phyloP scores from a whole-genome alignment of 129 eudicot genomes.

The carrot (Daucus carota) region DNA sequence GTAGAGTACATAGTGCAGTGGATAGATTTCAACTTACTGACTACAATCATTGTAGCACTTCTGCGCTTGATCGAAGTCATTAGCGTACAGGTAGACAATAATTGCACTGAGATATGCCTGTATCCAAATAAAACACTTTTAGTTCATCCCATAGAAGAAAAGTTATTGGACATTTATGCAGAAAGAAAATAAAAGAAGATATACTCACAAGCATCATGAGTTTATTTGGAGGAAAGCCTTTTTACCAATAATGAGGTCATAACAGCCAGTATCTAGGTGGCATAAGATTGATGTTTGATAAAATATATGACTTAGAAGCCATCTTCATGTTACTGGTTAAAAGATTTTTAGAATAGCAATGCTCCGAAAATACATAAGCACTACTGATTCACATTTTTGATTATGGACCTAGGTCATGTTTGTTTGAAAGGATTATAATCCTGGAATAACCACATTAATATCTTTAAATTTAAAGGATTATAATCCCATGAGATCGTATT shows the following conservation, averaged over 20 bases:
- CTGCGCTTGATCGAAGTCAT: constrained; percentile 80
- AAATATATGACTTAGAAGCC: neutral
- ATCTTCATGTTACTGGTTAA: neutral
- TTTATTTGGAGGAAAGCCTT: neutral
- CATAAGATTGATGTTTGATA: neutral
- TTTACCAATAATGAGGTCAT: neutral
- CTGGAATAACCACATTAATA: too few species aligned
- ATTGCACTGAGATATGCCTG: constrained; percentile 98
- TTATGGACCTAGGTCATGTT: neutral
- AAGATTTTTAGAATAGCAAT: neutral
- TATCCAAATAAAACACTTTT: constrained; percentile 17
- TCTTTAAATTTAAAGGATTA: too few species aligned
- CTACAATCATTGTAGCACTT: constrained; percentile 90
- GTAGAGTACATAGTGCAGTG: neutral
- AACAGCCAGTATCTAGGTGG: neutral
- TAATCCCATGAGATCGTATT: too few species aligned
- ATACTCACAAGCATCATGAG: neutral
- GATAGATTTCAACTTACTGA: constrained; percentile 59
- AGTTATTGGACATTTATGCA: neutral
- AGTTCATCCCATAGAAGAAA: neutral
- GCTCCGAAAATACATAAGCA: neutral
- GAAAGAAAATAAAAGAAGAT: neutral
- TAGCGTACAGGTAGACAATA: constrained; percentile 73
- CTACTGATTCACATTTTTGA: neutral
- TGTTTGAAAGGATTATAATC: too few species aligned